Percentiles rank a stretch among this genome's conserved stretches.
These are phyloP conservation scores for Beauveria bassiana DNA, from an alignment of 2,329 filamentous ascomycete genomes.

Conservation along the genomic window DNA sequence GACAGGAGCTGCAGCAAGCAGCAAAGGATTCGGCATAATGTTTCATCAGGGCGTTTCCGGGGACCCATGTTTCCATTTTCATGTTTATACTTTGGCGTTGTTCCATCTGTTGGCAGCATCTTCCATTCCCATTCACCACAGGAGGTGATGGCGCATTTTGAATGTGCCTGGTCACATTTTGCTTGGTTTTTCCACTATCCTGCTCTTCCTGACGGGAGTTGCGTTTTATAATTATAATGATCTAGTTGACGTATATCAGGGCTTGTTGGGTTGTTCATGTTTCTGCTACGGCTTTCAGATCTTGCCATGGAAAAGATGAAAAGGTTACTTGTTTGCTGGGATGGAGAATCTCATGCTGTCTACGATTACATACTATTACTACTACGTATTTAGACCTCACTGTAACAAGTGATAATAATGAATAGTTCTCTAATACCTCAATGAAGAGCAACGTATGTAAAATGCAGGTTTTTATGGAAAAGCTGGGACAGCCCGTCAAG, in stretches of 20 bases:
- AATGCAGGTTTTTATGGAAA: too few species aligned
- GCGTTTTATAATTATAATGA: neutral
- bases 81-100: constrained; percentile 7
- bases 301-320: neutral
- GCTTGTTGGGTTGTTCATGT: neutral
- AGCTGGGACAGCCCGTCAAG: neutral
- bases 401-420: neutral
- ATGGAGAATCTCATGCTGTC: constrained; percentile 9
- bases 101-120: neutral
- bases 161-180: neutral
- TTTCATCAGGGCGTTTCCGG: constrained; percentile 17
- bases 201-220: neutral
- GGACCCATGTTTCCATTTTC: neutral
- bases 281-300: neutral
- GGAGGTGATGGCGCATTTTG: neutral
- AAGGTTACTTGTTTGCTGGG: neutral
- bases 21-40: constrained; percentile 8
- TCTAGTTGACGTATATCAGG: constrained; percentile 5
- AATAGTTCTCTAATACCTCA: neutral
- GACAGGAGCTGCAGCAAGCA: neutral
- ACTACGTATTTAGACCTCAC: constrained; percentile 6
- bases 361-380: constrained; percentile 8
- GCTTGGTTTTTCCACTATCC: neutral
- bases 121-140: neutral
- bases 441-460: neutral